Conservation (phyloP, 2,329 filamentous ascomycete genomes). For the Eutypa lata region DNA sequence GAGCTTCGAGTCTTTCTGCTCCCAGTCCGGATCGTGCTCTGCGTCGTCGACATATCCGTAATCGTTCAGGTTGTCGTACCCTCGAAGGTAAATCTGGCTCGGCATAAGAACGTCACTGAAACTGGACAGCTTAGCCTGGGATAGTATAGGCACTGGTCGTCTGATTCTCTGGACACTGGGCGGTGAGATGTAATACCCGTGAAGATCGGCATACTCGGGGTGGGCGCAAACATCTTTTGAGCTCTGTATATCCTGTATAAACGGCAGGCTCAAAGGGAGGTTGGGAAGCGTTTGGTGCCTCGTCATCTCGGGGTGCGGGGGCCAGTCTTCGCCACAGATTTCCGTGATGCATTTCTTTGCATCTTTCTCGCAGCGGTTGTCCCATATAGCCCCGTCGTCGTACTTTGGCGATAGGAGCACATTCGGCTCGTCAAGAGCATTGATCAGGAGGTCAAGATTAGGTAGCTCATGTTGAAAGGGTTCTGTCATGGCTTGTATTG, state of each 20-base stretch:
- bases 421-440: conserved; percentile 46
- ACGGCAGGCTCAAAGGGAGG: conserved; percentile 28
- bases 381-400: conserved; percentile 21
- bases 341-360: conserved; percentile 20
- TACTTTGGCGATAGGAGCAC: conserved; percentile 29
- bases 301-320: neutral
- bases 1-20: conserved; percentile 44
- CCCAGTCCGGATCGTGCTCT: conserved; percentile 42
- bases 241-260: conserved; percentile 28
- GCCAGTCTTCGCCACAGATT: conserved; percentile 19
- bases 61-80: conserved; percentile 14
- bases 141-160: conserved; percentile 43
- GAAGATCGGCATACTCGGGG: conserved; percentile 37
- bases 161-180: conserved; percentile 38
- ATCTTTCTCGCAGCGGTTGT: conserved; percentile 4
- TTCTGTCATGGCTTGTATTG: neutral
- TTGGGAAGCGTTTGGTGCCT: neutral
- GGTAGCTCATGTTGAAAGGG: conserved; percentile 23
- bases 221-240: conserved; percentile 41
- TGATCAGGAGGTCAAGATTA: conserved; percentile 41
- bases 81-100: conserved; percentile 43
- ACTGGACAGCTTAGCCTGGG: conserved; percentile 40
- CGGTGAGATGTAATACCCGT: conserved; percentile 45
- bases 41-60: conserved; percentile 39
- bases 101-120: conserved; percentile 53